A percentile compares a stretch with the other conserved stretches of the same genome.
Evolutionary conservation across 75 land plant genomes (phyloP).

Genomic region (Larix kaempferi): DNA sequence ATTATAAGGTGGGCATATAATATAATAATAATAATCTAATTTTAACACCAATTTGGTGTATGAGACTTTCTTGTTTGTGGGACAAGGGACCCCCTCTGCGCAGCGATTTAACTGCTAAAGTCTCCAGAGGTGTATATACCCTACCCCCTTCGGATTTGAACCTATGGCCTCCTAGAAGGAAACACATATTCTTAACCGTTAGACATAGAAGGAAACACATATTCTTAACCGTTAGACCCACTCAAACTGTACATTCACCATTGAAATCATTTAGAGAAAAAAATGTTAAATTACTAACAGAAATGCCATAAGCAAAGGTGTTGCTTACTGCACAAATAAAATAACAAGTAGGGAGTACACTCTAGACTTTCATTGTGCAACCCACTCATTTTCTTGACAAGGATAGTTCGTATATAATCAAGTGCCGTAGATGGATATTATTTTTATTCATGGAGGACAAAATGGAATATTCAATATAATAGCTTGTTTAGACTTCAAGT

Average conservation of each 20-base stretch:
- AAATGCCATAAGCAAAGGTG: neutral
- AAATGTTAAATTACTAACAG: neutral
- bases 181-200: too few relatives aligned
- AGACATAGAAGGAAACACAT: too few relatives aligned
- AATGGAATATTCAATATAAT: neutral
- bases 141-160: too few relatives aligned
- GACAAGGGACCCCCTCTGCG: too few relatives aligned
- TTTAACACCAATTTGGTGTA: too few relatives aligned
- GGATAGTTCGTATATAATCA: neutral
- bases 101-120: too few relatives aligned
- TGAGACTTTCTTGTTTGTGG: too few relatives aligned
- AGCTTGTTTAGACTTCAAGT: neutral
- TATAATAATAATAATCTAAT: too few relatives aligned
- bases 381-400: neutral
- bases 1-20: neutral
- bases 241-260: neutral
- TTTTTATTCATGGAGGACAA: neutral
- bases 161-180: too few relatives aligned
- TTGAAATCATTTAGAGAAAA: neutral
- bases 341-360: neutral
- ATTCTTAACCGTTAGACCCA: too few relatives aligned
- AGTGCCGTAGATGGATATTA: neutral
- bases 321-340: neutral
- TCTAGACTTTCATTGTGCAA: neutral
- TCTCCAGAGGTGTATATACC: too few relatives aligned